A percentile compares a stretch with the other conserved stretches of the same genome.
Conservation (phyloP, 495 filamentous ascomycete genomes). For the Penicillium herquei region DNA sequence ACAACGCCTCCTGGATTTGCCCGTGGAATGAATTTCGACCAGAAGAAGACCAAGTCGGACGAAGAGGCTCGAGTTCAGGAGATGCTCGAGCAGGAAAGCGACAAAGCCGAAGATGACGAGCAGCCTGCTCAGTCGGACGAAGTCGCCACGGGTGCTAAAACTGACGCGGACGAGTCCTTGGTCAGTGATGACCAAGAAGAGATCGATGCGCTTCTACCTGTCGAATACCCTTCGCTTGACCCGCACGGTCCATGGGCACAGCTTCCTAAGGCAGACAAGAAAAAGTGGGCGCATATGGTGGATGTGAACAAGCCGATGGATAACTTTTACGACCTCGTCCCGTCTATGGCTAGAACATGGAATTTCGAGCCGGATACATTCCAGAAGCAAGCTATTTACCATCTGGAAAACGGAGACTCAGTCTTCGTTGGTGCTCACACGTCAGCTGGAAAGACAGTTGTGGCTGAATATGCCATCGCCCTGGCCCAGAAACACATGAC, state of each 20-base stretch:
- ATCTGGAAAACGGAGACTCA: slow-evolving; percentile 93
- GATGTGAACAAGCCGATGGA: slow-evolving; percentile 87
- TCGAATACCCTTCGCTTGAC: slow-evolving; percentile 90
- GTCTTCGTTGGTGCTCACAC: slow-evolving; percentile 99
- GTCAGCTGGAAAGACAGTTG: slow-evolving; percentile 96
- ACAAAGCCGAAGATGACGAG: slow-evolving; percentile 35
- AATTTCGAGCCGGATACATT: slow-evolving; percentile 97
- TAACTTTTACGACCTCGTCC: slow-evolving; percentile 90
- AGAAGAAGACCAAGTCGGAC: slow-evolving; percentile 55
- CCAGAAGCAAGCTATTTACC: slow-evolving; percentile 97
- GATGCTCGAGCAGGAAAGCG: slow-evolving; percentile 61
- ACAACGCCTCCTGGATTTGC: slow-evolving; percentile 79
- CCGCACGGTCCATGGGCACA: slow-evolving; percentile 74
- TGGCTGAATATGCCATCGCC: slow-evolving; percentile 97
- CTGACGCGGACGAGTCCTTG: slow-evolving; percentile 52
- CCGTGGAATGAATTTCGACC: slow-evolving; percentile 71
- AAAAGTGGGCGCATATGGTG: slow-evolving; percentile 98
- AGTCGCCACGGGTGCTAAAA: slow-evolving; percentile 29
- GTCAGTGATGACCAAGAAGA: slow-evolving; percentile 64
- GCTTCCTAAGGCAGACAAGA: slow-evolving; percentile 63
- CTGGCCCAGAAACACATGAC: slow-evolving; percentile 97
- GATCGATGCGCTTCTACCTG: slow-evolving; percentile 84
- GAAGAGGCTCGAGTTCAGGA: slow-evolving; percentile 60
- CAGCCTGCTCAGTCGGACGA: slow-evolving; percentile 18
- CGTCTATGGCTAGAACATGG: slow-evolving; percentile 94